These are phyloP conservation scores for Fusarium haematococcum DNA, from an alignment of 2,329 filamentous ascomycete genomes.

Conservation along the genomic window DNA sequence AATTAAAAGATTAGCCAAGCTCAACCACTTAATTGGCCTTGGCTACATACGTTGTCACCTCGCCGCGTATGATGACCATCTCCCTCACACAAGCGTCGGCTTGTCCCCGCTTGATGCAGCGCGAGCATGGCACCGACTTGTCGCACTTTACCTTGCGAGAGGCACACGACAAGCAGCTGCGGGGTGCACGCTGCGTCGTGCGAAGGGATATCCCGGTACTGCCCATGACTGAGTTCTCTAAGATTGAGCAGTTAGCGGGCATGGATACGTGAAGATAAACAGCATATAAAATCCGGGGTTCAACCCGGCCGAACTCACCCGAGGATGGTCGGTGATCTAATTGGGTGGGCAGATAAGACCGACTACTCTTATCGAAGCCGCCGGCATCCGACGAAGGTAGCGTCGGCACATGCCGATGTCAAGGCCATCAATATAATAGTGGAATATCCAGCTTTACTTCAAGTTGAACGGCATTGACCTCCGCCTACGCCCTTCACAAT, in stretches of 20 bases:
- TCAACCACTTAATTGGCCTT: neutral
- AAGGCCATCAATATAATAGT: neutral
- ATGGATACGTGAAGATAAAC: neutral
- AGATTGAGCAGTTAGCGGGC: neutral
- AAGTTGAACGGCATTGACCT: neutral
- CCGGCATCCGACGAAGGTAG: neutral
- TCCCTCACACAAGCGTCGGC: constrained; percentile 22
- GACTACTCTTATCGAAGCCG: neutral
- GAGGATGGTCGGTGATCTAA: neutral
- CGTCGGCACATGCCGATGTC: neutral
- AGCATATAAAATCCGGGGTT: neutral
- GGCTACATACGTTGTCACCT: constrained; percentile 12
- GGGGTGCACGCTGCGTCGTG: constrained; percentile 39
- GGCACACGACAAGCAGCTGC: constrained; percentile 38
- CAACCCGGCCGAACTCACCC: neutral
- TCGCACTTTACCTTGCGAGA: constrained; percentile 43
- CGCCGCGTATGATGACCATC: constrained; percentile 21
- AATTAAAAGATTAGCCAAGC: neutral
- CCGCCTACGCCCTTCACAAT: neutral
- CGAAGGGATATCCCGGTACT: constrained; percentile 3
- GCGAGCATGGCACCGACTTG: constrained; percentile 40
- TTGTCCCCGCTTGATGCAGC: constrained; percentile 38
- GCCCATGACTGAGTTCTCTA: neutral
- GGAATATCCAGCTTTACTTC: neutral
- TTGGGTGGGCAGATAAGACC: neutral